Evolutionary conservation across 495 filamentous ascomycete species (phyloP), one percentile per base, ranked within the genome.

Genomic region (Recurvomyces mirabilis): DNA sequence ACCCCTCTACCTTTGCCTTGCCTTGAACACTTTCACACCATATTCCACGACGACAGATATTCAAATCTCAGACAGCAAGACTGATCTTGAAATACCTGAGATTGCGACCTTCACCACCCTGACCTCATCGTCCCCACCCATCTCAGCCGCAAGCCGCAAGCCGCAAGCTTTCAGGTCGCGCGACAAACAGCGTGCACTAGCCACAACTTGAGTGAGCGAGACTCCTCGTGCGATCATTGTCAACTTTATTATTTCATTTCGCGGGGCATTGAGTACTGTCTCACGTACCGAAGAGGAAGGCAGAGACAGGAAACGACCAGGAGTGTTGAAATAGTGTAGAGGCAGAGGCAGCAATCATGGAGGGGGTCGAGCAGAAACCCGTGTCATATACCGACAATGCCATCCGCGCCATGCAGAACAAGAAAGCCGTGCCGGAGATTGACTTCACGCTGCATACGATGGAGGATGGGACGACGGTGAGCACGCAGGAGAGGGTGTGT

Each of bases 401-500:
- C 37, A 64, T 62, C 31, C 83, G 82, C 57, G 91, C 89, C 40
- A 80, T 98, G 60, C 77, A 74, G 57, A 74, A 96, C 50, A 98
- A 95, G 77, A 86, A 80, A 66, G 86, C 88, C 36, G 75, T 87
- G 35, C 91, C 91, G 24, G 91, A 98, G 71, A 95, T 98, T 60
- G 91, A 98, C 66, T 96, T 96, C 62, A 87, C 87, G 37, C 75
- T 98, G 55, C 91, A 98, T 64, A 87, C 81, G 33, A 94, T 96
- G 88, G 91, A 98, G 65, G 91, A 98, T 74, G 86, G 84, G 54
- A 77, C 75, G 20, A 81, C 94, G 65, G 91, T 98, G 60, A 96
- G 80, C 70, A 98, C 91, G 38, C 65, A 81, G 64, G 91, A 98
- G 61, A 75, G 91, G 54, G 91, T 96, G 46, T 89, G 88, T 67